phyloP scores from a whole-genome alignment of 805 yeast species.

The Danielia reshetovae region DNA sequence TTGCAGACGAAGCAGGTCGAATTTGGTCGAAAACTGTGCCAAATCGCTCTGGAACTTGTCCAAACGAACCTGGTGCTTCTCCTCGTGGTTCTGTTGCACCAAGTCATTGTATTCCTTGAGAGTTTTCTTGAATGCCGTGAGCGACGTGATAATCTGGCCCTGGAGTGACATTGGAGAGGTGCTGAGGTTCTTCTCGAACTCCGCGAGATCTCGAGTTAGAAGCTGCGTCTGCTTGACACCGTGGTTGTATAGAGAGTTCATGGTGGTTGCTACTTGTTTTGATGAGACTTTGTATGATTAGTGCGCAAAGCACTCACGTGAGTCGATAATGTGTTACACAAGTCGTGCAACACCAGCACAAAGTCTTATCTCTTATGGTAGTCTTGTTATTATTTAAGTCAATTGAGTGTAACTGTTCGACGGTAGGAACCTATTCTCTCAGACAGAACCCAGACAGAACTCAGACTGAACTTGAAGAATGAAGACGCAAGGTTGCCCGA shows the following conservation, averaged over 20 bases:
- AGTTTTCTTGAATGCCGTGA: constrained; percentile 72
- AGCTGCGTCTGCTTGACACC: constrained; percentile 82
- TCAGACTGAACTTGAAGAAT: no score
- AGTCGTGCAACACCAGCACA: no score
- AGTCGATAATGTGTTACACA: no score
- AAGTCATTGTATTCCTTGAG: constrained; percentile 63
- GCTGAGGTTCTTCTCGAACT: constrained; percentile 61
- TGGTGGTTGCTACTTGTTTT: background rate
- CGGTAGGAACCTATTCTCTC: no score
- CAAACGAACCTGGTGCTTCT: constrained; percentile 51
- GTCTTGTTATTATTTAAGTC: no score
- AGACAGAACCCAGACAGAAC: no score
- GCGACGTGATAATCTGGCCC: constrained; percentile 74
- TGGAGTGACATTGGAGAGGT: constrained; percentile 73
- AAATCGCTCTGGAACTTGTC: constrained; percentile 50
- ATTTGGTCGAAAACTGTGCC: constrained; percentile 44
- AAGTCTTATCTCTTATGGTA: no score
- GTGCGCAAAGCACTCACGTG: no score
- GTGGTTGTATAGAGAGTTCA: constrained; percentile 86
- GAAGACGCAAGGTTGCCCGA: no score
- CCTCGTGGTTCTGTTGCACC: constrained; percentile 55
- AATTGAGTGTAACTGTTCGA: no score
- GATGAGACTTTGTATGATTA: background rate
- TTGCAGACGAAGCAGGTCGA: constrained; percentile 49
- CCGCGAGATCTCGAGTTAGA: constrained; percentile 62